Evolutionary conservation across 495 filamentous ascomycete species (phyloP), one percentile per base, ranked within the genome.

Genomic region (Talaromyces liani): DNA sequence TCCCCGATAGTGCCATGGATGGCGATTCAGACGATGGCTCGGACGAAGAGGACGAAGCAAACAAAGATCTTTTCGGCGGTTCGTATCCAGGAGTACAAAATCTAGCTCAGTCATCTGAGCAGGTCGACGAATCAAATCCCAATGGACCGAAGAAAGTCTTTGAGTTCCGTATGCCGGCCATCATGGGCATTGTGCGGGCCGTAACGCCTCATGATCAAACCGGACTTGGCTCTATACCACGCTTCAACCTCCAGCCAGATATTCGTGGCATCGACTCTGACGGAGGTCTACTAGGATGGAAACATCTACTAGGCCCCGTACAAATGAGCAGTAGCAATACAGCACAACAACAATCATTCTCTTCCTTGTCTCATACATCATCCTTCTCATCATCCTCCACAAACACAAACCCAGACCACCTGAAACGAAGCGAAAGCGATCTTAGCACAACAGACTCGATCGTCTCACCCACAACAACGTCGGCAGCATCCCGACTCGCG

Each of bases 221-320:
- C 36, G 39, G 22, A 70, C 6, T 72, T 16, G 68, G 73, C 10
- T 72, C 71, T 0, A 79, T 80, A 25, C 79, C 79, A 8, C 68
- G 69, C 14, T 80, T 81, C 64, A 65, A 77, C n/a, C 73, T 81
- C 10, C 77, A 69, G 27, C 77, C 79, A 7, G 79, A 81, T 68
- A 72, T 80, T 41, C 61, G 68, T 0, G 77, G 79, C 12, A 72
- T 75, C 53, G 79, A 81, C 60, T 69, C 69, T 6, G 77, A 81
- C 24, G 79, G 79, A 20, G 79, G 79, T 20, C 66, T 81, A 55
- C 67, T 80, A 47, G 72, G 72, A 27, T 81, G 79, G 79, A 79
- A 76, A 64, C 75, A 81, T 31, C 65, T 81, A 1, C 70, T 80
- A 20, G 70, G 71, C n/a, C 74, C 76, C 7, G 78, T 75, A 34